A percentile compares a stretch with the other conserved stretches of the same genome.
phyloP scores from a whole-genome alignment of 306 rosid genomes.

The Lathyrus tuberosus region DNA sequence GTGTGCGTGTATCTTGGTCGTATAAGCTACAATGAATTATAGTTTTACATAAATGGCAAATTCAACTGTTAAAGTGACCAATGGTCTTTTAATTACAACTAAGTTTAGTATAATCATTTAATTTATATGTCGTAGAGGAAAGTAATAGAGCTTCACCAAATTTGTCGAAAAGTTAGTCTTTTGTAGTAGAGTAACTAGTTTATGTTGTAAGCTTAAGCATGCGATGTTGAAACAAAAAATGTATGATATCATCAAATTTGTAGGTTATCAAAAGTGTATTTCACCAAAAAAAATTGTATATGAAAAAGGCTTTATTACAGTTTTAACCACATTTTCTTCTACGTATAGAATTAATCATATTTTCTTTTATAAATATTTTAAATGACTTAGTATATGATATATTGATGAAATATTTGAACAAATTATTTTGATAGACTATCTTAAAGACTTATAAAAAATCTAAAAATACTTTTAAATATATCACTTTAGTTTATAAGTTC shows the following conservation, averaged over 20 bases:
- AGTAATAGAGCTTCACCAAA: constrained; percentile 28
- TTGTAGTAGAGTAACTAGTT: constrained; percentile 9
- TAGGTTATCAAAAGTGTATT: not conserved
- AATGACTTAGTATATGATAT: too few species aligned
- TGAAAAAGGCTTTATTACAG: not conserved
- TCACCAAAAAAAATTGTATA: not conserved
- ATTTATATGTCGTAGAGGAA: constrained; percentile 9
- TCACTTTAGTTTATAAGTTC: too few species aligned
- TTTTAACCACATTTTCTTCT: too few species aligned
- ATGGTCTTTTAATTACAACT: constrained; percentile 35
- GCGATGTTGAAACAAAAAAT: not conserved
- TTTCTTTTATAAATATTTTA: too few species aligned
- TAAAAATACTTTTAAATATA: too few species aligned
- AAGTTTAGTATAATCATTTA: constrained; percentile 27
- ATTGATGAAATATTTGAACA: too few species aligned
- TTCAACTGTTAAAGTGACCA: constrained; percentile 33
- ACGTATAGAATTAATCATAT: too few species aligned
- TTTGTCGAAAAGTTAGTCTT: not conserved
- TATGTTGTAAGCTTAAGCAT: constrained; percentile 23
- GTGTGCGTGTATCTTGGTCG: constrained; percentile 22
- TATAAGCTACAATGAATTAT: constrained; percentile 13
- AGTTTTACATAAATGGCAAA: constrained; percentile 22
- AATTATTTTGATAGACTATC: too few species aligned
- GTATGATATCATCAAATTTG: not conserved
- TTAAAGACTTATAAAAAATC: too few species aligned